phyloP scores from a whole-genome alignment of 2,329 filamentous ascomycete genomes.

The Fusarium sp. region DNA sequence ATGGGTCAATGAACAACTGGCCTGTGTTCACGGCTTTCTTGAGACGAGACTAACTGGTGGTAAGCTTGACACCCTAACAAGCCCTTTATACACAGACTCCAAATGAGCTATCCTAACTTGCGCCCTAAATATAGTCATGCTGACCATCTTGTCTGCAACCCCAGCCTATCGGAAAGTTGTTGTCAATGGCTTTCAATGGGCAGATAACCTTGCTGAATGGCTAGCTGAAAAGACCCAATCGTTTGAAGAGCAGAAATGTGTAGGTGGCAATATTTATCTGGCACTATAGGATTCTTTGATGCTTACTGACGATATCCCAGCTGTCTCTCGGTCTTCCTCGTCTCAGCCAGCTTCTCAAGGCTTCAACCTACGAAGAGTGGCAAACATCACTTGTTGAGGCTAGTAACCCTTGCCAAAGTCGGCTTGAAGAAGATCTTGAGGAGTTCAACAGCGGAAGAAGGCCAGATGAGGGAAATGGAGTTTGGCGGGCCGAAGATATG shows the following conservation, averaged over 20 bases:
- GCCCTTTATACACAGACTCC: background rate
- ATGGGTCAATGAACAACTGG: slow-evolving; percentile 42
- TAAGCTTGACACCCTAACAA: slow-evolving; percentile 9
- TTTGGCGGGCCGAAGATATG: slow-evolving; percentile 35
- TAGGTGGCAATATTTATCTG: background rate
- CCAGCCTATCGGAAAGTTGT: slow-evolving; percentile 35
- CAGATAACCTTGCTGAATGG: slow-evolving; percentile 39
- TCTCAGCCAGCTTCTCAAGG: slow-evolving; percentile 26
- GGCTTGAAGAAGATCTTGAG: slow-evolving; percentile 32
- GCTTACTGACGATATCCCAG: slow-evolving; percentile 5
- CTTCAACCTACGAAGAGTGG: slow-evolving; percentile 36
- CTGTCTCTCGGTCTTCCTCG: slow-evolving; percentile 34
- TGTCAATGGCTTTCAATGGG: slow-evolving; percentile 38
- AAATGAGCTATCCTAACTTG: slow-evolving; percentile 13
- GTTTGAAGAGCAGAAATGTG: slow-evolving; percentile 40
- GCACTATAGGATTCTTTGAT: background rate
- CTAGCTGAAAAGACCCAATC: slow-evolving; percentile 27
- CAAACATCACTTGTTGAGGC: slow-evolving; percentile 18
- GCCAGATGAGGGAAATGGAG: background rate
- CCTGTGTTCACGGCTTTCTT: slow-evolving; percentile 38
- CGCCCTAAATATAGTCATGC: slow-evolving; percentile 27
- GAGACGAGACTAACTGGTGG: slow-evolving; percentile 35
- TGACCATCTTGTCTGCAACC: slow-evolving; percentile 36
- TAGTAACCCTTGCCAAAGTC: slow-evolving; percentile 13
- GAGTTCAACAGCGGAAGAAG: slow-evolving; percentile 23